These are phyloP conservation scores for Microcos paniculata DNA, from an alignment of 345 rosid species.

Conservation along the genomic window DNA sequence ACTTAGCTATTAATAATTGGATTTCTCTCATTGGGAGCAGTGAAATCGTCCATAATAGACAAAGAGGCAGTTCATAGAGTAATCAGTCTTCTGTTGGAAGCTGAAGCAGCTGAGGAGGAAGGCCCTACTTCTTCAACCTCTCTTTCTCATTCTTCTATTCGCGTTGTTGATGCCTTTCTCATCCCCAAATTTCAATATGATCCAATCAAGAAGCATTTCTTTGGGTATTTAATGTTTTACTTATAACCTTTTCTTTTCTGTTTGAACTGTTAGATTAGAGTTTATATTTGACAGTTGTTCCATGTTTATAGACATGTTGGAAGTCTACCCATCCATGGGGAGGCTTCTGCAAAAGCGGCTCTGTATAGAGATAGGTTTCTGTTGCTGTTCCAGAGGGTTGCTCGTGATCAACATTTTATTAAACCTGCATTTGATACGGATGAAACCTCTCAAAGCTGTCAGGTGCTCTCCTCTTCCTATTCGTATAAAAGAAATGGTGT, in stretches of 20 bases:
- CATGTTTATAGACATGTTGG: constrained; percentile 46
- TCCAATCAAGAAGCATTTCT: constrained; percentile 71
- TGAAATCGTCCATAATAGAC: constrained; percentile 65
- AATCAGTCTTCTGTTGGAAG: constrained; percentile 55
- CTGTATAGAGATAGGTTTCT: constrained; percentile 76
- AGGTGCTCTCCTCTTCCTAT: constrained; percentile 39
- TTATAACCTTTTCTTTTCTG: background rate
- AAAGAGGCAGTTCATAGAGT: constrained; percentile 59
- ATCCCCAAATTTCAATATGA: constrained; percentile 78
- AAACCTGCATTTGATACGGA: constrained; percentile 73
- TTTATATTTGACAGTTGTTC: background rate
- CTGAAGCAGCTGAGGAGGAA: constrained; percentile 65
- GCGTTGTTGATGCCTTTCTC: constrained; percentile 71
- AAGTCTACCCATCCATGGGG: constrained; percentile 67
- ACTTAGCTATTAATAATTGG: background rate
- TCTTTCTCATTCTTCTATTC: constrained; percentile 44
- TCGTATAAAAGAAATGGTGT: too few species aligned
- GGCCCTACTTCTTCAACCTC: constrained; percentile 18
- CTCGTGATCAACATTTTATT: constrained; percentile 75
- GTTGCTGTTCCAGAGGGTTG: constrained; percentile 74
- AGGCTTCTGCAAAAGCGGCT: constrained; percentile 68
- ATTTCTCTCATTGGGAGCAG: constrained; percentile 31
- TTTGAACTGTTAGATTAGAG: background rate
- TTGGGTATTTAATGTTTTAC: constrained; percentile 40
- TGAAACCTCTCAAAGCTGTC: constrained; percentile 56